phyloP scores from a whole-genome alignment of 306 rosid genomes.

The Gynostemma pentaphyllum region DNA sequence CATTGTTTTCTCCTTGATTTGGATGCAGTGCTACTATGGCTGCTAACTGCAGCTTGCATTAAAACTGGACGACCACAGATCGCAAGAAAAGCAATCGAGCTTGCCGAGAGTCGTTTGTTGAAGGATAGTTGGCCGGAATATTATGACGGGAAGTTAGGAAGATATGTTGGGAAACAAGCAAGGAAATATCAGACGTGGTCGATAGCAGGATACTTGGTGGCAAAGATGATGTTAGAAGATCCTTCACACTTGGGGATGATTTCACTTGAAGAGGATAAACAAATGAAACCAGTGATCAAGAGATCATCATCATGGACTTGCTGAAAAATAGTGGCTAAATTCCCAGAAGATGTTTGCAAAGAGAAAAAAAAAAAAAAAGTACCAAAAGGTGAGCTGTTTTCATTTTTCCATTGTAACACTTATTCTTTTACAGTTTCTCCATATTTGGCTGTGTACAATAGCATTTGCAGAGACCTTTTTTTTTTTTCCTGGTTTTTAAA shows the following conservation, averaged over 20 bases:
- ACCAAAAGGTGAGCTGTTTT: neutral
- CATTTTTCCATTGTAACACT: conserved; percentile 8
- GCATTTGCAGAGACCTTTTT: conserved; percentile 4
- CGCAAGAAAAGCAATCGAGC: conserved; percentile 10
- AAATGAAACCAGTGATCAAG: conserved; percentile 10
- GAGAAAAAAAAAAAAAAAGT: neutral
- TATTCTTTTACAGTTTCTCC: conserved; percentile 10
- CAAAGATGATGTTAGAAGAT: conserved; percentile 14
- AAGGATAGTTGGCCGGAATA: conserved; percentile 11
- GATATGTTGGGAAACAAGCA: conserved; percentile 7
- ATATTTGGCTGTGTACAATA: conserved; percentile 12
- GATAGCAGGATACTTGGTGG: conserved; percentile 11
- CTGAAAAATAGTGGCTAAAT: neutral
- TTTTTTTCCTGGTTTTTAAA: neutral
- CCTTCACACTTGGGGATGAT: conserved; percentile 13
- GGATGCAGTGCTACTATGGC: conserved; percentile 10
- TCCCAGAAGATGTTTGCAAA: no score
- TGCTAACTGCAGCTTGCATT: conserved; percentile 12
- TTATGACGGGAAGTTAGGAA: conserved; percentile 9
- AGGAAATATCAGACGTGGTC: conserved; percentile 14
- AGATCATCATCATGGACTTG: conserved; percentile 14
- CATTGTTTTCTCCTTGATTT: neutral
- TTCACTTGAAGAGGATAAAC: conserved; percentile 11
- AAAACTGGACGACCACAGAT: conserved; percentile 12
- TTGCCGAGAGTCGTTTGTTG: conserved; percentile 5